Evolutionary conservation across 768 basidiomycete genomes (phyloP), one percentile per base, ranked within the genome.

Genomic region (Leccinum ochraceum): DNA sequence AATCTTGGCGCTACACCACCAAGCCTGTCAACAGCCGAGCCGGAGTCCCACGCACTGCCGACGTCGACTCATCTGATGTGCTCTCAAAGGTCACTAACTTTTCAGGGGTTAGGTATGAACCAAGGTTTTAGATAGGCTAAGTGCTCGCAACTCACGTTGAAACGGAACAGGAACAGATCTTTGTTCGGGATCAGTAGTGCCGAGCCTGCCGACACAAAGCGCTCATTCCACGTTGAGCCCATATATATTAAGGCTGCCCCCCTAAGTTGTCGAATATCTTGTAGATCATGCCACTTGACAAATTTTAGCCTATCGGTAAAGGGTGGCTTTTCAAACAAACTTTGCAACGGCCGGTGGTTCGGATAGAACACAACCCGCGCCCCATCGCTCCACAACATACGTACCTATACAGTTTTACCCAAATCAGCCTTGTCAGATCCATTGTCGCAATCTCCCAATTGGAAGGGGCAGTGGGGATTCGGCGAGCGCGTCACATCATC

Each of bases 41-140:
- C 63, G 50, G 60, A 46, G 44, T 69, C 64, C 57, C 60, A 70
- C 69, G 63, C 37, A 51, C 32, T 68, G 69, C 68, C 63, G 63
- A 64, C 56, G 65, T 57, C 6, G 42, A 37, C 32, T 10, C 48
- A 16, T 39, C 14, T 37, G 14, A 16, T 16, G 16, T 16, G 24
- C n/a, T 32, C 30, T 32, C 39, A 24, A 57, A 20, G 26, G 11
- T 63, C 34, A 36, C 20, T 28, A 28, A 20, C 51, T 7, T 16
- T 48, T 59, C 36, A 66, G 51, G 56, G 57, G 50, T 9, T 44
- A 48, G 8, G 26, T 34, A 50, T 32, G 28, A n/a, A 14, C 11
- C 16, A 37, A 30, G n/a, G 5, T 3, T 34, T 13, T 5, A 34
- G 36, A 28, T 6, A 26, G 26, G 9, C 1, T 30, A 13, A 10